Percentiles rank a stretch among this genome's conserved stretches.
Conservation (phyloP, 2,329 filamentous ascomycete genomes). For the Macrophomina phaseolina region DNA sequence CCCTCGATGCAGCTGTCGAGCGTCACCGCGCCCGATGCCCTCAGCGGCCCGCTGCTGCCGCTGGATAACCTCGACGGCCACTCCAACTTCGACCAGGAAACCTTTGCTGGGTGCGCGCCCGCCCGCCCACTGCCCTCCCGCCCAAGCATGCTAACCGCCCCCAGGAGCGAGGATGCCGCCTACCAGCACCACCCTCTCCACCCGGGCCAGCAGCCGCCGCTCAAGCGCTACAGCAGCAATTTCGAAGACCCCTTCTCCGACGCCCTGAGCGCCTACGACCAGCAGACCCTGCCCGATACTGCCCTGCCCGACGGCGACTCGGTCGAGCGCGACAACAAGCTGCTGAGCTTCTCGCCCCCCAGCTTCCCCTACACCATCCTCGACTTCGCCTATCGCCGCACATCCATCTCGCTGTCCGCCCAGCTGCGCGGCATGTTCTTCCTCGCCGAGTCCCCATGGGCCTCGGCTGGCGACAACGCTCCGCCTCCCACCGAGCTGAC, state of each 20-base stretch:
- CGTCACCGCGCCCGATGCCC: constrained; percentile 49
- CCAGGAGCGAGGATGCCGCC: constrained; percentile 58
- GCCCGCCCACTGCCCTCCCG: constrained; percentile 27
- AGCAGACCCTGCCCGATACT: constrained; percentile 52
- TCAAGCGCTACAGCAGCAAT: constrained; percentile 55
- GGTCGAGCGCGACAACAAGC: constrained; percentile 67
- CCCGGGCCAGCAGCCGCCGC: constrained; percentile 43
- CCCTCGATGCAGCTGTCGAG: constrained; percentile 62
- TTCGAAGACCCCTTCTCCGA: constrained; percentile 60
- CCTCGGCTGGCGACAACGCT: constrained; percentile 60
- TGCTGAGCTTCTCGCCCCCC: constrained; percentile 58
- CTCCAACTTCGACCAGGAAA: constrained; percentile 65
- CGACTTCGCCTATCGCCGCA: constrained; percentile 68
- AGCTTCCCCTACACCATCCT: constrained; percentile 63
- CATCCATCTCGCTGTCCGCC: constrained; percentile 70
- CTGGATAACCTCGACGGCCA: constrained; percentile 64
- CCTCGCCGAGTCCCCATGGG: constrained; percentile 77
- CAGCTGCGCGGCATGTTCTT: constrained; percentile 92
- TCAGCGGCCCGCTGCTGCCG: constrained; percentile 51
- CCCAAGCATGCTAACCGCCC: constrained; percentile 38
- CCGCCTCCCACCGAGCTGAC: constrained; percentile 79
- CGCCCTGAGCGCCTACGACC: constrained; percentile 56
- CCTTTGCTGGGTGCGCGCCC: constrained; percentile 62
- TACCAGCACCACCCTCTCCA: constrained; percentile 52
- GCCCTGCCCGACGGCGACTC: constrained; percentile 58